A percentile compares a stretch with the other conserved stretches of the same genome.
phyloP scores from a whole-genome alignment of 768 basidiomycete species.

The Coprinellus aureogranulatus region DNA sequence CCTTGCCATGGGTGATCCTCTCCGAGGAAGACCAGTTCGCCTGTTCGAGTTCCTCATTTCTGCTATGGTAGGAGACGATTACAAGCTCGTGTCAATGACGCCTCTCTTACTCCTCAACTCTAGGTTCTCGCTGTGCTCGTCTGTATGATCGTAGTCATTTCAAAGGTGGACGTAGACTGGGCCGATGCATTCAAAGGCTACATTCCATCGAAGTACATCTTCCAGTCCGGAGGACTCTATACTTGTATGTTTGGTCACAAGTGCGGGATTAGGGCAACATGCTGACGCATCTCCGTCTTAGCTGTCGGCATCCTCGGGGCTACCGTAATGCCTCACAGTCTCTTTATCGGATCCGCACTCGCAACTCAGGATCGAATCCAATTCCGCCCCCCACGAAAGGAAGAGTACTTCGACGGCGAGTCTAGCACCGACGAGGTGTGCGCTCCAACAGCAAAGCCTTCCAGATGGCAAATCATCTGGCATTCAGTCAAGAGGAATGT shows the following conservation, averaged over 20 bases:
- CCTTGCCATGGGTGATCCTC: constrained; percentile 68
- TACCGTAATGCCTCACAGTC: constrained; percentile 90
- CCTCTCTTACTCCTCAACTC: neutral
- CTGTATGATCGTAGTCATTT: constrained; percentile 75
- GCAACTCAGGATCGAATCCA: constrained; percentile 77
- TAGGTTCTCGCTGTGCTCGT: constrained; percentile 71
- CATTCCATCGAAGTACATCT: constrained; percentile 65
- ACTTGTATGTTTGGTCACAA: constrained; percentile 50
- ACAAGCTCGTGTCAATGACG: neutral
- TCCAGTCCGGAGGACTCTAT: constrained; percentile 57
- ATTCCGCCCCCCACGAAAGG: constrained; percentile 23
- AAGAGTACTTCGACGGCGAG: constrained; percentile 3
- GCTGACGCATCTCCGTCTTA: constrained; percentile 23
- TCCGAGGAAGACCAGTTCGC: constrained; percentile 62
- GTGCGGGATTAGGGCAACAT: no score
- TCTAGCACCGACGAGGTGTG: constrained; percentile 13
- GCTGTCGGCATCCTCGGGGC: constrained; percentile 77
- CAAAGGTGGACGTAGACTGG: constrained; percentile 72
- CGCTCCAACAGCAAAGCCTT: constrained; percentile 10
- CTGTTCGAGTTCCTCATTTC: constrained; percentile 68
- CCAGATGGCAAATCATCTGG: constrained; percentile 15
- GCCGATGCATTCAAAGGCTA: constrained; percentile 70
- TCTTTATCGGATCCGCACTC: constrained; percentile 86
- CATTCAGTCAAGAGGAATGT: constrained; percentile 24
- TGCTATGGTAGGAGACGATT: constrained; percentile 45